Conservation (phyloP, 2,329 filamentous ascomycete species). For the Bipolaris cookei region DNA sequence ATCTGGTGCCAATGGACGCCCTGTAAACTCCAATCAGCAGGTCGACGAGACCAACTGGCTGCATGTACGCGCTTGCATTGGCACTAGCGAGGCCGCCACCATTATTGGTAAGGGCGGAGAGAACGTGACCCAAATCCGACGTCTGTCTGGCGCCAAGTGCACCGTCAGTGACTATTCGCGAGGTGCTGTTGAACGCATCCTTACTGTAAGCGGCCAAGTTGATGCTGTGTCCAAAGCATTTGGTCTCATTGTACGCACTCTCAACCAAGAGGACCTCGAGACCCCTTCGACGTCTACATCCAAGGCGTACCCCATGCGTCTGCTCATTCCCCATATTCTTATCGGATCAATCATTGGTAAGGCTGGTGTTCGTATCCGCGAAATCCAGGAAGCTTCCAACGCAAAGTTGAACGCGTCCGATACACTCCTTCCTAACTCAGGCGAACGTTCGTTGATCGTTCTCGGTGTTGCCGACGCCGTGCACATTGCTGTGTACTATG, state of each 20-base stretch:
- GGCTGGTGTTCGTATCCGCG: slow-evolving; percentile 90
- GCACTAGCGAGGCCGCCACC: slow-evolving; percentile 94
- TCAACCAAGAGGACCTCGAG: slow-evolving; percentile 94
- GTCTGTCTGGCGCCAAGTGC: slow-evolving; percentile 94
- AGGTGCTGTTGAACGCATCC: slow-evolving; percentile 93
- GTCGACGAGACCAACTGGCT: slow-evolving; percentile 96
- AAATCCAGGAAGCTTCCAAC: slow-evolving; percentile 97
- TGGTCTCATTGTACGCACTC: slow-evolving; percentile 93
- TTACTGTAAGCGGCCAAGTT: slow-evolving; percentile 95
- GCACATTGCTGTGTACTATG: slow-evolving; percentile 98
- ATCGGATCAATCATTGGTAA: slow-evolving; percentile 99
- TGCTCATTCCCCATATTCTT: slow-evolving; percentile 94
- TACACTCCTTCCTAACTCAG: slow-evolving; percentile 89
- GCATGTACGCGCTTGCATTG: slow-evolving; percentile 95
- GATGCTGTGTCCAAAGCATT: slow-evolving; percentile 99
- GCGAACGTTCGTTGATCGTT: slow-evolving; percentile 95
- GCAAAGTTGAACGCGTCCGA: slow-evolving; percentile 96
- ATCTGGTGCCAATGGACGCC: slow-evolving; percentile 59
- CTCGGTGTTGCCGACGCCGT: slow-evolving; percentile 98
- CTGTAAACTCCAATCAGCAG: slow-evolving; percentile 56
- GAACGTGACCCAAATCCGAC: slow-evolving; percentile 96
- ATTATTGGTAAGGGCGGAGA: slow-evolving; percentile 98
- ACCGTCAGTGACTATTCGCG: slow-evolving; percentile 98
- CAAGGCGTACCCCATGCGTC: slow-evolving; percentile 94
- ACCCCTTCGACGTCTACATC: slow-evolving; percentile 89